Evolutionary conservation across 306 rosid species (phyloP).

Genomic region (Hippophae tibetana): DNA sequence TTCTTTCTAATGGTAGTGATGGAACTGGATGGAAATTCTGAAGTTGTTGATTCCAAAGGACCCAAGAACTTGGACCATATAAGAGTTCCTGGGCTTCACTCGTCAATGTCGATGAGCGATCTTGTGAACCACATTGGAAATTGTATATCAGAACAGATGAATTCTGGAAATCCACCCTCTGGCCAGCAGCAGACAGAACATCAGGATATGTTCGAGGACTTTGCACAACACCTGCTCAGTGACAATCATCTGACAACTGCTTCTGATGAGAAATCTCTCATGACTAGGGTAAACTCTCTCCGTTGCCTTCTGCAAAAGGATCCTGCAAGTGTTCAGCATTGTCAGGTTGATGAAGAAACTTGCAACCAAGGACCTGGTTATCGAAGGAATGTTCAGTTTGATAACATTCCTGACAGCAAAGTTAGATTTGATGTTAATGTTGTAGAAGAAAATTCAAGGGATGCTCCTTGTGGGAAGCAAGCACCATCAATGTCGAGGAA

Average conservation of each 20-base stretch:
- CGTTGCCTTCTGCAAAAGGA: conserved; percentile 80
- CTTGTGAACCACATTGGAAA: conserved; percentile 59
- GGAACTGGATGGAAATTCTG: conserved; percentile 57
- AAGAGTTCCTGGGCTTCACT: conserved; percentile 54
- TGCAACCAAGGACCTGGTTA: conserved; percentile 19
- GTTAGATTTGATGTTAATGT: conserved; percentile 21
- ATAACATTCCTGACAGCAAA: conserved; percentile 13
- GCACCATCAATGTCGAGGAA: conserved; percentile 57
- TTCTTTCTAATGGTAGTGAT: conserved; percentile 26
- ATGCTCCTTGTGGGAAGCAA: conserved; percentile 34
- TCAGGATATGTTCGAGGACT: conserved; percentile 56
- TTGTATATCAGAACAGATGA: conserved; percentile 63
- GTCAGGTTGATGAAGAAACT: conserved; percentile 21
- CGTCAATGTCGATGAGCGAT: conserved; percentile 73
- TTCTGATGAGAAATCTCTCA: conserved; percentile 74
- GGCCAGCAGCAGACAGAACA: conserved; percentile 35
- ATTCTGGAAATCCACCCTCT: conserved; percentile 39
- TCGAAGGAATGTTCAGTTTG: conserved; percentile 28
- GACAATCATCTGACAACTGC: conserved; percentile 53
- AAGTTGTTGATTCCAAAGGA: conserved; percentile 37
- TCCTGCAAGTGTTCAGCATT: conserved; percentile 32
- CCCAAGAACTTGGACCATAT: conserved; percentile 52
- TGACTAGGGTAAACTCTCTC: conserved; percentile 84
- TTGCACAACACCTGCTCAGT: conserved; percentile 58
- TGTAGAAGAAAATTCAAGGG: conserved; percentile 34